Conservation (phyloP, 225 moss, liverwort and hornwort genomes). For the Anthoceros angustus region DNA sequence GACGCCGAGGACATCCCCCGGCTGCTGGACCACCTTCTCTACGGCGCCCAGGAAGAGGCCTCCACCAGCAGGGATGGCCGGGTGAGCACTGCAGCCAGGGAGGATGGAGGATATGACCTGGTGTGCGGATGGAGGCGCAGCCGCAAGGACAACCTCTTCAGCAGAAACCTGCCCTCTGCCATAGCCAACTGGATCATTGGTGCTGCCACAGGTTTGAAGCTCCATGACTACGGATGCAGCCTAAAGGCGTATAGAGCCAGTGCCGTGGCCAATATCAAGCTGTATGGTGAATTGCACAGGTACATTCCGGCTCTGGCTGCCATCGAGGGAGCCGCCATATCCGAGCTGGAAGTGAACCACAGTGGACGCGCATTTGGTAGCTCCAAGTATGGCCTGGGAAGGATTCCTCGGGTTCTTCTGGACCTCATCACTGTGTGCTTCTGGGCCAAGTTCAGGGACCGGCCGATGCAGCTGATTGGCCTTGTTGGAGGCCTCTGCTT, state of each 20-base stretch:
- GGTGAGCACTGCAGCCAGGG: slow-evolving; percentile 22
- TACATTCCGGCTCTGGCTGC: slow-evolving; percentile 39
- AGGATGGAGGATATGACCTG: slow-evolving; percentile 40
- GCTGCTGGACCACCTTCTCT: slow-evolving; percentile 20
- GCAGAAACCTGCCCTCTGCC: slow-evolving; percentile 26
- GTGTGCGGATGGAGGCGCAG: slow-evolving; percentile 40
- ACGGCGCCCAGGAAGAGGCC: slow-evolving; percentile 16
- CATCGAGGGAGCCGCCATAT: slow-evolving; percentile 41
- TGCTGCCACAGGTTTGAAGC: slow-evolving; percentile 36
- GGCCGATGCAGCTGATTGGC: slow-evolving; percentile 43
- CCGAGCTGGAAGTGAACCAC: slow-evolving; percentile 29
- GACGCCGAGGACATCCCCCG: slow-evolving; percentile 34
- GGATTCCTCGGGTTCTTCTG: slow-evolving; percentile 21
- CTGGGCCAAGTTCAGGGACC: slow-evolving; percentile 30
- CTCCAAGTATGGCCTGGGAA: slow-evolving; percentile 36
- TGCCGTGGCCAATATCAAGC: slow-evolving; percentile 24
- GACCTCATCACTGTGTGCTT: slow-evolving; percentile 31
- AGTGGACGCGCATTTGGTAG: slow-evolving; percentile 28
- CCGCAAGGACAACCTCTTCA: slow-evolving; percentile 23
- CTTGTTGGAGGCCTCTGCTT: slow-evolving; percentile 28
- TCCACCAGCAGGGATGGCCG: neutral
- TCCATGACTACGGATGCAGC: slow-evolving; percentile 46
- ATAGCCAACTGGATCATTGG: slow-evolving; percentile 32
- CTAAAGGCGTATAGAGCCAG: slow-evolving; percentile 42
- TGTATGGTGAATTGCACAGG: slow-evolving; percentile 37